These are phyloP conservation scores for Fusarium sp. DNA, from an alignment of 2,329 filamentous ascomycete species.

Conservation along the genomic window DNA sequence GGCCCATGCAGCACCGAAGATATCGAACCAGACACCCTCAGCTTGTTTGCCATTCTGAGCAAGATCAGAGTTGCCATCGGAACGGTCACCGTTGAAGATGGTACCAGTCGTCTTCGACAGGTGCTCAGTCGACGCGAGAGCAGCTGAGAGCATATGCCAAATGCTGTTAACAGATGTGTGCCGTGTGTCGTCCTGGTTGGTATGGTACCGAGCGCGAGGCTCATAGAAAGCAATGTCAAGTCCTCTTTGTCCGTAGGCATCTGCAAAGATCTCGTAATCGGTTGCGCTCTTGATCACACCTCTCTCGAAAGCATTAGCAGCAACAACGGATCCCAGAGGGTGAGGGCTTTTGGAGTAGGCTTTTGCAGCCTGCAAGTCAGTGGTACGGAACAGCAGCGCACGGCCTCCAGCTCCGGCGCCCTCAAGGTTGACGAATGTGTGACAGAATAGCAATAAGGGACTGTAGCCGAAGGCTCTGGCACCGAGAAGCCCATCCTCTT, in stretches of 20 bases:
- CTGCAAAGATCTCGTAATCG: conserved; percentile 86
- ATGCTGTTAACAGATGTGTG: conserved; percentile 77
- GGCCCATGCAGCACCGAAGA: conserved; percentile 82
- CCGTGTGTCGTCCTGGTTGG: conserved; percentile 82
- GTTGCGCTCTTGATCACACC: conserved; percentile 85
- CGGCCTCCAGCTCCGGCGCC: conserved; percentile 91
- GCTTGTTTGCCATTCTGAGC: conserved; percentile 72
- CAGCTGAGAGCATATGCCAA: conserved; percentile 95
- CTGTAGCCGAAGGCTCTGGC: conserved; percentile 85
- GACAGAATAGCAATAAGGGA: conserved; percentile 79
- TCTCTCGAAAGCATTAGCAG: conserved; percentile 82
- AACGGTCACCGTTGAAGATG: conserved; percentile 68
- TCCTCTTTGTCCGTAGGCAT: conserved; percentile 80
- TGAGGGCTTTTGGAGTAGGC: conserved; percentile 76
- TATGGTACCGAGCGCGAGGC: conserved; percentile 88
- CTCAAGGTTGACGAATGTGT: conserved; percentile 93
- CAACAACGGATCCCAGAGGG: conserved; percentile 85
- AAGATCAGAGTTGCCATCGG: conserved; percentile 64
- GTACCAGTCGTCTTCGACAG: conserved; percentile 74
- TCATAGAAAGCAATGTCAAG: conserved; percentile 92
- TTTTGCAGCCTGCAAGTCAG: conserved; percentile 84
- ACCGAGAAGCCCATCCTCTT: conserved; percentile 91
- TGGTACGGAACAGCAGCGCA: conserved; percentile 85
- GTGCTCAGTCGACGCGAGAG: conserved; percentile 75
- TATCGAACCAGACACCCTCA: conserved; percentile 89